Evolutionary conservation across 371 early-diverging fungal species (phyloP).

Genomic region (Actinomortierella ambigua): DNA sequence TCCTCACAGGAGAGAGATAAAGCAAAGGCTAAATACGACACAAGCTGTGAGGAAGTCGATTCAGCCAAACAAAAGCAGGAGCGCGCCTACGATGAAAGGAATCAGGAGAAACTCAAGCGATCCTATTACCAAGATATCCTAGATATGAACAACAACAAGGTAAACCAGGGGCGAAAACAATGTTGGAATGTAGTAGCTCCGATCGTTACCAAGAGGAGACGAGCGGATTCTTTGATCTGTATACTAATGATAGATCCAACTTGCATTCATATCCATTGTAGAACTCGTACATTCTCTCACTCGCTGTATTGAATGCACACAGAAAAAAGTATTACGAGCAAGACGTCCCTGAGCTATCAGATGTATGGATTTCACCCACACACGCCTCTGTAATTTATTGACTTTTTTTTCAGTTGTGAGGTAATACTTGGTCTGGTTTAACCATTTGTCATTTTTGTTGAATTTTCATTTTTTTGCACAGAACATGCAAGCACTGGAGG

Average conservation of each 20-base stretch:
- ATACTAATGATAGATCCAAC: no score
- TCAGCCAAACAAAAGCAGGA: slow-evolving; percentile 54
- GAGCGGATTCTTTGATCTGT: no score
- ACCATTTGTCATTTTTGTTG: no score
- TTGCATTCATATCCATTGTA: no score
- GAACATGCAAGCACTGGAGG: slow-evolving; percentile 68
- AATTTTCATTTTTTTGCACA: slow-evolving; percentile 17
- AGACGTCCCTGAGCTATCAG: slow-evolving; percentile 64
- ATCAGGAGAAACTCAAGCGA: slow-evolving; percentile 52
- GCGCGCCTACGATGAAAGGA: slow-evolving; percentile 57
- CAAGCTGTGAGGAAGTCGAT: slow-evolving; percentile 73
- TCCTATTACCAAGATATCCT: slow-evolving; percentile 66
- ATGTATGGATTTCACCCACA: slow-evolving; percentile 50
- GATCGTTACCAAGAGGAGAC: no score
- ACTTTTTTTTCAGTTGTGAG: no score
- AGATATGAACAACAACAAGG: slow-evolving; percentile 84
- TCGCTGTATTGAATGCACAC: slow-evolving; percentile 66
- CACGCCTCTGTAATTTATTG: background rate
- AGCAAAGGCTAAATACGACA: slow-evolving; percentile 70
- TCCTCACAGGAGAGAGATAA: slow-evolving; percentile 73
- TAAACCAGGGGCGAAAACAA: slow-evolving; percentile 24
- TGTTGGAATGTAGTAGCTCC: background rate
- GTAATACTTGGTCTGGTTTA: no score
- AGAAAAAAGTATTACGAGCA: slow-evolving; percentile 62
- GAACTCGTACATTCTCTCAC: slow-evolving; percentile 68